phyloP scores from a whole-genome alignment of 176 grass and related monocot species.

The Tillandsia leiboldiana region DNA sequence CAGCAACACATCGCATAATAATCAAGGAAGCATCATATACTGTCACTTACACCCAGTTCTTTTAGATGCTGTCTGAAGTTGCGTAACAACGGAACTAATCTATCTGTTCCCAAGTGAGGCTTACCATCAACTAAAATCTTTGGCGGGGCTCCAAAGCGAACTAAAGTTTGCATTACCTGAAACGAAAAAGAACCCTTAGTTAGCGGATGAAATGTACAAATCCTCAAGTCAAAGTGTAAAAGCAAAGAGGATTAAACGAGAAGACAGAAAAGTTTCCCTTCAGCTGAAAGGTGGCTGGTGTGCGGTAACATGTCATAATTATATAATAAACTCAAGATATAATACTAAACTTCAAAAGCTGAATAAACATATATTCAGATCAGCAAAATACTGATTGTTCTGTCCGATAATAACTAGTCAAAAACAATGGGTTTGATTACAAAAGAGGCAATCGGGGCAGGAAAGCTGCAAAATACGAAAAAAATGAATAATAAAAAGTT shows the following conservation, averaged over 20 bases:
- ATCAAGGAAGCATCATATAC: slow-evolving; percentile 9
- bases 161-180: slow-evolving; percentile 86
- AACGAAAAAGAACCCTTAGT: slow-evolving; percentile 13
- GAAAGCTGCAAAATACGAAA: neutral
- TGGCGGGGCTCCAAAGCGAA: slow-evolving; percentile 82
- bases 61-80: slow-evolving; percentile 76
- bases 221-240: neutral
- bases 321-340: neutral
- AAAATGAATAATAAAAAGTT: no score
- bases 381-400: neutral
- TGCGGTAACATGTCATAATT: neutral
- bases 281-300: neutral
- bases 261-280: neutral
- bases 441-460: neutral
- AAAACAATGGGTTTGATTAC: neutral
- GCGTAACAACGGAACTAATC: slow-evolving; percentile 65
- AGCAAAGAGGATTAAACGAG: neutral
- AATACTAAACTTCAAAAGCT: neutral
- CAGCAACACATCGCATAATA: neutral
- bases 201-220: neutral
- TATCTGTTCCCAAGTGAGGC: slow-evolving; percentile 95
- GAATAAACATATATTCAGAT: neutral
- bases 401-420: neutral
- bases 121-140: slow-evolving; percentile 88
- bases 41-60: slow-evolving; percentile 70